Evolutionary conservation across 805 yeast species (phyloP), one percentile per base, ranked within the genome.

Genomic region (Zygotorulaspora sp.): DNA sequence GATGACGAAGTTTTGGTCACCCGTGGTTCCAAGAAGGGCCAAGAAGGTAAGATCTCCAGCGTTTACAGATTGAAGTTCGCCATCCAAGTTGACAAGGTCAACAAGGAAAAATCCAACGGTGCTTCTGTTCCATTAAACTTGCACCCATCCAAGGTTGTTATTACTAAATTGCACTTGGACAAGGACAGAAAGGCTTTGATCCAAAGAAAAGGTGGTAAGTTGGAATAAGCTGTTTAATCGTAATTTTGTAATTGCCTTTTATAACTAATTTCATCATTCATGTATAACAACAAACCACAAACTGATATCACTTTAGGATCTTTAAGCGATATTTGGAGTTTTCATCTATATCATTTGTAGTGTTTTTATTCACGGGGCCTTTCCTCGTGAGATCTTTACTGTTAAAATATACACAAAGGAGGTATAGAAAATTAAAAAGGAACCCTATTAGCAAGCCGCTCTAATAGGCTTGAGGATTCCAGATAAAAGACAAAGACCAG

Each of bases 1-100:
- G 94, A 89, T 62, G 98, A 92, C 71, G 87, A 84, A 73, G 95
- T 92, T 62, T 72, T 77, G 62, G 92, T 92, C 66, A 90, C 83
- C 70, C 90, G 98, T 77, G 98, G 98, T 68, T 85, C 97, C 67
- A 85, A 86, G 84, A 92, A 92, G 80, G 98, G 97, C 71, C 88
- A 90, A 63, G 98, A 90, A 79, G 98, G 98, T 75, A 86, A 88
- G 76, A 79, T 92, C 71, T 76, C 92, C 58, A 83, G 95, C 55
- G 97, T 90, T 61, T 92, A 92, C 96, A 90, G 98, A 84, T 84
- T 92, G 75, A 92, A 92, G 74, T 92, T 77, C 69, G 80, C 95
- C 62, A 78, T 92, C 60, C 97, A 90, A 76, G 83, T 92, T 63
- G 97, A 89, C 78, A 90, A 90, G 78, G 78, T 92, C 70, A 80